phyloP scores from a whole-genome alignment of 139 green algal genomes.

The Micractinium conductrix region DNA sequence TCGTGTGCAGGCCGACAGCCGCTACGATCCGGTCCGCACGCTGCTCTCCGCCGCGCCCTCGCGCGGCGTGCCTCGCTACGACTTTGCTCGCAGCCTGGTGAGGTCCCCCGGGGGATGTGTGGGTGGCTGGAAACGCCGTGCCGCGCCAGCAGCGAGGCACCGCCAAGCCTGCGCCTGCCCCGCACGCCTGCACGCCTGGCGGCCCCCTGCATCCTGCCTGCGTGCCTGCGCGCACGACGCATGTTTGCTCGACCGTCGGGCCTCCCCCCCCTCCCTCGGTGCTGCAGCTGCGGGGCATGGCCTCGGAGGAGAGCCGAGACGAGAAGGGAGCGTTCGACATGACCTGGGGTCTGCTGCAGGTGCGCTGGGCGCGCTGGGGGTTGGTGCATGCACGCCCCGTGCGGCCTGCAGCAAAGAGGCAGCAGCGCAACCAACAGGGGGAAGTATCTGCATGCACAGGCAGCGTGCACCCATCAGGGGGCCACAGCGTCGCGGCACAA shows the following conservation, averaged over 20 bases:
- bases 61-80: constrained; percentile 25
- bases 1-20: too few relatives aligned
- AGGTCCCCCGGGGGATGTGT: too few relatives aligned
- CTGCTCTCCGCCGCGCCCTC: constrained; percentile 11
- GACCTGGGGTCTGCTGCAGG: constrained; percentile 9
- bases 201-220: background rate
- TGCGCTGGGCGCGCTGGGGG: background rate
- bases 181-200: background rate
- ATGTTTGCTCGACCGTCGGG: too few relatives aligned
- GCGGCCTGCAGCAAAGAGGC: too few relatives aligned
- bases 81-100: constrained; percentile 38
- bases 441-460: too few relatives aligned
- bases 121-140: too few relatives aligned
- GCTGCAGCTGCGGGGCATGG: constrained; percentile 22
- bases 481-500: too few relatives aligned
- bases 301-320: background rate
- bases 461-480: too few relatives aligned
- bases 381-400: too few relatives aligned
- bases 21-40: constrained; percentile 22
- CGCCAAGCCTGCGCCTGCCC: background rate
- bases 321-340: constrained; percentile 18
- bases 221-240: background rate
- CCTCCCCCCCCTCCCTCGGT: too few relatives aligned
- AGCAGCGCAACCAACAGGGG: too few relatives aligned
- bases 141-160: too few relatives aligned